A percentile compares a stretch with the other conserved stretches of the same genome.
These are phyloP conservation scores for Salvia hispanica DNA, from an alignment of 257 asterid genomes.

Conservation along the genomic window DNA sequence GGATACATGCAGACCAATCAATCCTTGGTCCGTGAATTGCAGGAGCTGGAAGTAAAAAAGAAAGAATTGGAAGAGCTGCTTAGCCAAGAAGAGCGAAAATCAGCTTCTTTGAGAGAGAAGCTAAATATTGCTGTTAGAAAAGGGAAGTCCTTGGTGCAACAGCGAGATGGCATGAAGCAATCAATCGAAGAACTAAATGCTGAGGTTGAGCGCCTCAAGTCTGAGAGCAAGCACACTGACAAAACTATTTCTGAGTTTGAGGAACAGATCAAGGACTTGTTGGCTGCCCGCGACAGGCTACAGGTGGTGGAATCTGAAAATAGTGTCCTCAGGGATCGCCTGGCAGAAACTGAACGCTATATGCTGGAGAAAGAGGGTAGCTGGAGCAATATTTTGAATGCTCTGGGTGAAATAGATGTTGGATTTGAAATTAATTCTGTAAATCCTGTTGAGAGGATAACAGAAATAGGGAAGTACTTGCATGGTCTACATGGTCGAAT, in stretches of 20 bases:
- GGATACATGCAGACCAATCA: constrained; percentile 42
- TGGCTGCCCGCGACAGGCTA: constrained; percentile 53
- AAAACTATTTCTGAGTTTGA: constrained; percentile 57
- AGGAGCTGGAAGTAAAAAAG: constrained; percentile 55
- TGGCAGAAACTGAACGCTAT: constrained; percentile 53
- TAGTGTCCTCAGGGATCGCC: constrained; percentile 53
- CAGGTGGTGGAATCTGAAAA: constrained; percentile 70
- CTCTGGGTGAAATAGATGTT: constrained; percentile 55
- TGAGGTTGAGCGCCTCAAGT: constrained; percentile 66
- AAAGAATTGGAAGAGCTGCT: constrained; percentile 69
- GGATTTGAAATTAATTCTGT: constrained; percentile 39
- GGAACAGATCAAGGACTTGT: constrained; percentile 54
- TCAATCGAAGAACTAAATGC: constrained; percentile 62
- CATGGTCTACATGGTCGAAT: constrained; percentile 50
- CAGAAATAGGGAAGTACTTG: constrained; percentile 52
- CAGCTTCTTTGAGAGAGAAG: constrained; percentile 84
- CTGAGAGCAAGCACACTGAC: constrained; percentile 49
- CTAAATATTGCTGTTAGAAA: constrained; percentile 86
- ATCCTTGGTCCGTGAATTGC: constrained; percentile 56
- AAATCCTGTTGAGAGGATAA: constrained; percentile 60
- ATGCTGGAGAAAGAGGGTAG: constrained; percentile 61
- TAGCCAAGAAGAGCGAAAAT: constrained; percentile 76
- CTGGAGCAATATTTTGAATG: constrained; percentile 54
- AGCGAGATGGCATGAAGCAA: constrained; percentile 85
- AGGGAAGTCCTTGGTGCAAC: constrained; percentile 93